phyloP scores from a whole-genome alignment of 2,329 filamentous ascomycete species.

The Pestalotiopsis sp. region DNA sequence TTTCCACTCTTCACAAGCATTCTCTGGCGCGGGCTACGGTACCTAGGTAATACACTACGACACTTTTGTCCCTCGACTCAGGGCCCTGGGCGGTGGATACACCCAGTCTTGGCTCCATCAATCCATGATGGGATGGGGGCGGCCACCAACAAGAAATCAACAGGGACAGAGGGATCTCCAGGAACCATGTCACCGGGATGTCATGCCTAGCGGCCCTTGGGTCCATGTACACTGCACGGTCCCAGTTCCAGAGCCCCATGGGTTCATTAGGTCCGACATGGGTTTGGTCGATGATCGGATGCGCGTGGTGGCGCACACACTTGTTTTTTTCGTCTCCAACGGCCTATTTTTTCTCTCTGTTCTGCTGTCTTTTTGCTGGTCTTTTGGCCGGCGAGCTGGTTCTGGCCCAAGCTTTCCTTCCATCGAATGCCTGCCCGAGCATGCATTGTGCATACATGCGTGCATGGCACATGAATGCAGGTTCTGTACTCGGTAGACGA shows the following conservation, averaged over 20 bases:
- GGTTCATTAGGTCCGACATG: neutral
- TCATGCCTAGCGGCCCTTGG: neutral
- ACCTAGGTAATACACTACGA: neutral
- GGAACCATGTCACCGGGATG: conserved; percentile 14
- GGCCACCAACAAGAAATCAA: conserved; percentile 8
- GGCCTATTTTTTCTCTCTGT: too few relatives aligned
- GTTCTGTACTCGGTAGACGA: too few relatives aligned
- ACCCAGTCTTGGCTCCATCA: neutral
- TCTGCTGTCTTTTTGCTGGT: too few relatives aligned
- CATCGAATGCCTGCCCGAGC: too few relatives aligned
- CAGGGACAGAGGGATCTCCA: conserved; percentile 9
- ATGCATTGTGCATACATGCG: too few relatives aligned
- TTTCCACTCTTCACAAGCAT: neutral
- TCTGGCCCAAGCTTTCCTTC: too few relatives aligned
- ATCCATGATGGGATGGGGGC: neutral
- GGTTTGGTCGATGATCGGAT: neutral
- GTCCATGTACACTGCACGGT: neutral
- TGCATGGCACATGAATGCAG: too few relatives aligned
- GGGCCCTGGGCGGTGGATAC: conserved; percentile 2
- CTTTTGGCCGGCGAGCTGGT: too few relatives aligned
- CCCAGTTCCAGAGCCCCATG: neutral
- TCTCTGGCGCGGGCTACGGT: neutral
- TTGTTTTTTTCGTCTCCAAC: neutral
- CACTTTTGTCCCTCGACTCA: conserved; percentile 7
- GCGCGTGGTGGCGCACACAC: neutral